phyloP scores from a whole-genome alignment of 805 yeast genomes.

The Candida qinlingensis region DNA sequence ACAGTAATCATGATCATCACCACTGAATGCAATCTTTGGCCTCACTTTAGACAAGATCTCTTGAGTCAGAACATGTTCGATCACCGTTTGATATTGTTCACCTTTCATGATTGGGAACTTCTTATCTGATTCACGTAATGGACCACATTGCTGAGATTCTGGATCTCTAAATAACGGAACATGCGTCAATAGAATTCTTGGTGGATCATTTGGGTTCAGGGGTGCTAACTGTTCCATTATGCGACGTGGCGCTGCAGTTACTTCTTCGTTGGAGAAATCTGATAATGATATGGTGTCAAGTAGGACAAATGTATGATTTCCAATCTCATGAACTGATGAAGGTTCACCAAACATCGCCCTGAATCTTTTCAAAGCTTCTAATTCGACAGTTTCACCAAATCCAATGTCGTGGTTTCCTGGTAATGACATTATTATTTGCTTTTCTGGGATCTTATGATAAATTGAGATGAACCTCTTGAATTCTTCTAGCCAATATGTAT shows the following conservation, averaged over 20 bases:
- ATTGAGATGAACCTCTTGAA: conserved; percentile 60
- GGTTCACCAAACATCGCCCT: conserved; percentile 69
- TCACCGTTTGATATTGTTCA: conserved; percentile 84
- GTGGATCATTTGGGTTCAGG: conserved; percentile 30
- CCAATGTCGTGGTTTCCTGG: conserved; percentile 99
- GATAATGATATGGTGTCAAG: conserved; percentile 83
- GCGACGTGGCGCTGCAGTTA: conserved; percentile 42
- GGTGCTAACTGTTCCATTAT: conserved; percentile 41
- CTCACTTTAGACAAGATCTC: conserved; percentile 50
- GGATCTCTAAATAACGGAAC: conserved; percentile 81
- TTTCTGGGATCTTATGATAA: conserved; percentile 51
- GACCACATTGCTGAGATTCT: conserved; percentile 63
- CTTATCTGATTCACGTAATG: conserved; percentile 60
- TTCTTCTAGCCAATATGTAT: conserved; percentile 66
- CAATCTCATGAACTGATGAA: conserved; percentile 42
- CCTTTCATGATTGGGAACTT: conserved; percentile 72
- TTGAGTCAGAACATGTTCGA: conserved; percentile 54
- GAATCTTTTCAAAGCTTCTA: conserved; percentile 57
- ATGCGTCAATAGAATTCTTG: conserved; percentile 73
- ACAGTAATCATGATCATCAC: conserved; percentile 98
- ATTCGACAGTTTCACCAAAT: conserved; percentile 67
- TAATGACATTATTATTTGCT: conserved; percentile 38
- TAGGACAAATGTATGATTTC: conserved; percentile 69
- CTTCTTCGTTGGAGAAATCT: conserved; percentile 41
- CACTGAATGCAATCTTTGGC: conserved; percentile 75